These are phyloP conservation scores for Camptophora hylomeconis DNA, from an alignment of 2,329 filamentous ascomycete genomes.

Conservation along the genomic window DNA sequence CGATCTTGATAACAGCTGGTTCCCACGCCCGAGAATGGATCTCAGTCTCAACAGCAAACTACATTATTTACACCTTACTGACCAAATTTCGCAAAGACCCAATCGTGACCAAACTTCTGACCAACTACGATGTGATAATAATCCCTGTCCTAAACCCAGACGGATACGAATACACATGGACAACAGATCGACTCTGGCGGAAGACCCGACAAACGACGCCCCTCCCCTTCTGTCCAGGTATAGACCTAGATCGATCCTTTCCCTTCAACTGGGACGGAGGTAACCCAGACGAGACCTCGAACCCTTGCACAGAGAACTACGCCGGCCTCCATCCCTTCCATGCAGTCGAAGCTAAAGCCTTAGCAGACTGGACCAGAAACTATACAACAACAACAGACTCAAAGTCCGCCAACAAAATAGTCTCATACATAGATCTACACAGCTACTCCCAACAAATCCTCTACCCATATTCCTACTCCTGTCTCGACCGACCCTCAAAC, in stretches of 20 bases:
- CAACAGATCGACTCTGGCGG: constrained; percentile 81
- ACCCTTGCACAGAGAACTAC: constrained; percentile 85
- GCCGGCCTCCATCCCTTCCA: constrained; percentile 74
- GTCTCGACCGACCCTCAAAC: constrained; percentile 62
- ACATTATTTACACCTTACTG: constrained; percentile 77
- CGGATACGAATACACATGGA: constrained; percentile 89
- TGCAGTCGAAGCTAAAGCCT: constrained; percentile 59
- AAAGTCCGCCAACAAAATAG: constrained; percentile 51
- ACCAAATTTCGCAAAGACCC: constrained; percentile 56
- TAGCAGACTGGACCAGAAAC: constrained; percentile 74
- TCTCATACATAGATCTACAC: constrained; percentile 82
- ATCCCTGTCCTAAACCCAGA: constrained; percentile 86
- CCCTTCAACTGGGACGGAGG: constrained; percentile 70
- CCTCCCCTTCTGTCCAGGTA: constrained; percentile 68
- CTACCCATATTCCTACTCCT: constrained; percentile 84
- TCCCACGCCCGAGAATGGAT: constrained; percentile 97
- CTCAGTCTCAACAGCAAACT: constrained; percentile 78
- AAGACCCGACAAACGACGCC: constrained; percentile 81
- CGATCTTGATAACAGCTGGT: constrained; percentile 70
- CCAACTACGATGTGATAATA: constrained; percentile 77
- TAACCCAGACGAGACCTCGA: constrained; percentile 48
- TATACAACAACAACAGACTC: constrained; percentile 56
- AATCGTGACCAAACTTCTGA: constrained; percentile 61
- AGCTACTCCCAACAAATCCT: constrained; percentile 92
- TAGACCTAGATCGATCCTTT: constrained; percentile 83